Evolutionary conservation across 768 basidiomycete species (phyloP).

Genomic region (Nidularia sp.): DNA sequence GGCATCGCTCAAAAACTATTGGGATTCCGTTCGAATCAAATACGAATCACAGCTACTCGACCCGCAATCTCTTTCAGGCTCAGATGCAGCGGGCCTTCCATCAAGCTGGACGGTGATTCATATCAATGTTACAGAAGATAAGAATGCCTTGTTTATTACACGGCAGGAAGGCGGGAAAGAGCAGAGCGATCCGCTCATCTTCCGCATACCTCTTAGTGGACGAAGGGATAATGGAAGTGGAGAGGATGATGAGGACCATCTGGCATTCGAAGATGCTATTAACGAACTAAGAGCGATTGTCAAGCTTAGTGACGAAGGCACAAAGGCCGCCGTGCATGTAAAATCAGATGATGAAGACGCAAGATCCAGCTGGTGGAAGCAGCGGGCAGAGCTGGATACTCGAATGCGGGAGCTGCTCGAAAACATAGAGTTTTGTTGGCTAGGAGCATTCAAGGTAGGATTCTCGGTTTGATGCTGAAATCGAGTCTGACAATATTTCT

Average conservation of each 20-base stretch:
- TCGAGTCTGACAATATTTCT: constrained; percentile 1
- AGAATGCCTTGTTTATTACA: constrained; percentile 77
- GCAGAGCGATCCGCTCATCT: constrained; percentile 59
- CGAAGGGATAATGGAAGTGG: constrained; percentile 69
- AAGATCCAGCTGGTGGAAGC: constrained; percentile 82
- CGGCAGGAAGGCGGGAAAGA: constrained; percentile 59
- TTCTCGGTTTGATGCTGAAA: background rate
- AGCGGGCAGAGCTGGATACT: constrained; percentile 69
- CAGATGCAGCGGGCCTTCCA: constrained; percentile 50
- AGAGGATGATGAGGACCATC: constrained; percentile 62
- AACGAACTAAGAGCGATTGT: constrained; percentile 79
- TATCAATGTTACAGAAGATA: constrained; percentile 80
- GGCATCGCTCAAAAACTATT: constrained; percentile 47
- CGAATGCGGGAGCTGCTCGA: constrained; percentile 71
- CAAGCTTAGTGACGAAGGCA: constrained; percentile 69
- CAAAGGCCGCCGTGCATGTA: constrained; percentile 68
- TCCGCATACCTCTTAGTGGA: constrained; percentile 86
- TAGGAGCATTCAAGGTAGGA: constrained; percentile 93
- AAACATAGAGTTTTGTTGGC: constrained; percentile 94
- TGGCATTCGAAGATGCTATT: constrained; percentile 73
- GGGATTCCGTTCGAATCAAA: constrained; percentile 52
- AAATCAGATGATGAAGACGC: constrained; percentile 63
- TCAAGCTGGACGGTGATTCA: constrained; percentile 79
- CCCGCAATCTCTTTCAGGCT: constrained; percentile 34
- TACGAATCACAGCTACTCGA: constrained; percentile 46